A percentile compares a stretch with the other conserved stretches of the same genome.
phyloP scores from a whole-genome alignment of 208 protist genomes.

The Trypanosoma grayi region DNA sequence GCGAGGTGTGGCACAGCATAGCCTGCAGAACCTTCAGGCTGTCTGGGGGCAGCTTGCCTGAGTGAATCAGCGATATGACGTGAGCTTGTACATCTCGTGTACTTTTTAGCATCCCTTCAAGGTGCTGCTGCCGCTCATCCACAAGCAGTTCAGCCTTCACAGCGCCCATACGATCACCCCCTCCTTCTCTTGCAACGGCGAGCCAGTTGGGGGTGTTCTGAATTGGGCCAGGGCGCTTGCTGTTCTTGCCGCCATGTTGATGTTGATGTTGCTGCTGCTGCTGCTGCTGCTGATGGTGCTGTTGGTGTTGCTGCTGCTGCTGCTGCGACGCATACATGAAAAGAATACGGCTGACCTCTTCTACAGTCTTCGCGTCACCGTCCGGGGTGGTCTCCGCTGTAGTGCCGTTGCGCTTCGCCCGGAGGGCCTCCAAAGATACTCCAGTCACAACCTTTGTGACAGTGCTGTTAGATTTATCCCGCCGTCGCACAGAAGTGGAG shows the following conservation, averaged over 20 bases:
- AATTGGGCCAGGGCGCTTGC: neutral
- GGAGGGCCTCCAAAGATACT: conserved; percentile 25
- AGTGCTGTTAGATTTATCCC: conserved; percentile 27
- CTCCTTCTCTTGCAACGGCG: neutral
- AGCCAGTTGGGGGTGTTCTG: neutral
- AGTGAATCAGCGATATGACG: conserved; percentile 17
- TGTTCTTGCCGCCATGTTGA: neutral
- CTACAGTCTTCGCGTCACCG: conserved; percentile 18
- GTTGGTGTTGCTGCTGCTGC: neutral
- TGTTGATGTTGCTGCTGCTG: neutral
- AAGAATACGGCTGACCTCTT: conserved; percentile 32
- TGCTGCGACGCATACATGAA: conserved; percentile 24
- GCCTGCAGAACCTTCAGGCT: conserved; percentile 24
- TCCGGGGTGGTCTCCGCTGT: neutral
- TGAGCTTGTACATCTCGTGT: conserved; percentile 1
- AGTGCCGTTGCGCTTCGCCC: conserved; percentile 28
- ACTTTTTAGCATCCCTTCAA: neutral
- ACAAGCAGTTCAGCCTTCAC: neutral
- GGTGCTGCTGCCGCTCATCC: neutral
- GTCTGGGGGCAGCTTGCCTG: conserved; percentile 15
- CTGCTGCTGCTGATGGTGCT: neutral
- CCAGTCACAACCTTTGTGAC: conserved; percentile 30
- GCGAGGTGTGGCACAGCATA: conserved; percentile 18
- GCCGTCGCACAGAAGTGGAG: conserved; percentile 21
- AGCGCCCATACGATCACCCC: neutral